Base-by-base conservation (phyloP, 495 filamentous ascomycete species). In the Cryomyces minteri region DNA sequence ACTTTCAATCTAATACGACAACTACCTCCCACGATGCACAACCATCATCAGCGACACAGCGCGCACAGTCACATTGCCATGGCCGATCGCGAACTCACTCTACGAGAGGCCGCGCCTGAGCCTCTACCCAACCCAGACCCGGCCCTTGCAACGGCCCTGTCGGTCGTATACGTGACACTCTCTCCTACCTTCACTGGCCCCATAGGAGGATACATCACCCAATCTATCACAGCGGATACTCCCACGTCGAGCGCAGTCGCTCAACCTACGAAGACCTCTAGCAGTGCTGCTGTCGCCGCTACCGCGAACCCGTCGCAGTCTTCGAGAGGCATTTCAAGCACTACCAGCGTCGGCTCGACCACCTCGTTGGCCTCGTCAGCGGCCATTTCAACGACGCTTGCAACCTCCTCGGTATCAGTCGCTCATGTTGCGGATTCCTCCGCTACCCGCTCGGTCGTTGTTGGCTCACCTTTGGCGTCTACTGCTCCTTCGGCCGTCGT, bases 101-200 rank as follows among this genome's bases (percentile, higher is more conserved):
- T 25, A 25, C 18, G 18, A 25, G 18, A 25, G 18, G 18, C 18
- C 18, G 18, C 18, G 18, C 18, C 18, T 25, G 18, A 25, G 18
- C 18, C 18, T 25, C 18, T 25, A 25, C 18, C 18, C 18, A 38
- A 38, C 9, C 9, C 34, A 38, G 34, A 38, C 12, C 34, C 34
- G 12, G 34, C 34, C 3, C 9, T 38, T 14, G 34, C 34, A 14
- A 73, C 69, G 1, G 53, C 70, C 43, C 60, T 64, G 4, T 60
- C 63, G 12, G 65, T 70, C 32, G 69, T 79, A 9, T 74, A 75
- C 55, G 57, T 70, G 43, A 80, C 77, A 7, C 62, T 71, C 39
- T 45, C 63, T 5, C 53, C 65, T 31, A 77, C 73, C 18, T 80
- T 77, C 42, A 58, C 63, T 32, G 76, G 74, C 43, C 18, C 40